Conservation (phyloP, 225 moss, liverwort and hornwort genomes). For the Pleurozium schreberi region DNA sequence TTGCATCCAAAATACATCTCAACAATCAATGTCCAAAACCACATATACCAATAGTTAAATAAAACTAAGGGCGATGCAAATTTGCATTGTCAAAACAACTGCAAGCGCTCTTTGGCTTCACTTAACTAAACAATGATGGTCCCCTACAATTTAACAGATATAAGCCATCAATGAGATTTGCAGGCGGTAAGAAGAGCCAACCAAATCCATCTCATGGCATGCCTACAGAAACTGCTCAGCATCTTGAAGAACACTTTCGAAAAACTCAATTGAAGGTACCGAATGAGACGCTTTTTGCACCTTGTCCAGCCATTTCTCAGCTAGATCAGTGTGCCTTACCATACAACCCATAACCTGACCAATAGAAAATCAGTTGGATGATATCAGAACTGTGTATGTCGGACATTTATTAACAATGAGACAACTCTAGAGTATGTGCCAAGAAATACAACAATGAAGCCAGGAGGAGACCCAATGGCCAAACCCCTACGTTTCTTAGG, state of each 20-base stretch:
- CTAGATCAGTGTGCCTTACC: conserved; percentile 60
- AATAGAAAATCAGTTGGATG: background rate
- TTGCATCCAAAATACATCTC: conserved; percentile 23
- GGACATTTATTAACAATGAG: background rate
- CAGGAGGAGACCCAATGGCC: background rate
- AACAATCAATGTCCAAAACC: background rate
- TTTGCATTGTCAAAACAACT: background rate
- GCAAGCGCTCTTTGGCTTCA: background rate
- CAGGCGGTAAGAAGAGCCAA: conserved; percentile 5
- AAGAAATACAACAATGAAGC: background rate
- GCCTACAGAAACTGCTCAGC: conserved; percentile 92
- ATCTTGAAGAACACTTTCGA: conserved; percentile 56
- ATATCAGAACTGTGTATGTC: background rate
- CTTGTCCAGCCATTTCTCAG: conserved; percentile 71
- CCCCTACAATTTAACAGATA: background rate
- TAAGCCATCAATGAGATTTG: background rate
- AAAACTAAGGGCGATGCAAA: background rate
- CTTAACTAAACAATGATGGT: background rate
- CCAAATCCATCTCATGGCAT: conserved; percentile 92
- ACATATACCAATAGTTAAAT: background rate
- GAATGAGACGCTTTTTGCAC: conserved; percentile 37
- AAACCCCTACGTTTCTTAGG: background rate
- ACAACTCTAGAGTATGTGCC: background rate
- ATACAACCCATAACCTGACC: conserved; percentile 64
- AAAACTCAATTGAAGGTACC: conserved; percentile 42